Evolutionary conservation across 116 monocot species (phyloP).

Genomic region (Trichopus zeylanicus): DNA sequence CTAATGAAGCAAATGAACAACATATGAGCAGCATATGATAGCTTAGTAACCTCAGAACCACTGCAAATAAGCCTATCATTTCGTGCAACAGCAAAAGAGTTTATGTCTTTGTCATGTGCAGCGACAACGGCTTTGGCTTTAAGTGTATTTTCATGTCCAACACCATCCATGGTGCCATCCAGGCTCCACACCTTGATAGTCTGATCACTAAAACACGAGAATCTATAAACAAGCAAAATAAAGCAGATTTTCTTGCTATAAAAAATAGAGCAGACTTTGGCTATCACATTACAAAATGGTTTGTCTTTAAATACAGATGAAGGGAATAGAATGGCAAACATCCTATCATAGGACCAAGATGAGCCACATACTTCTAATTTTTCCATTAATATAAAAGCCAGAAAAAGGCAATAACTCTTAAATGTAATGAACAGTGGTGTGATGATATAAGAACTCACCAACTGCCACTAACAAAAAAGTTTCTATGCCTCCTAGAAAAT

Average conservation of each 20-base stretch:
- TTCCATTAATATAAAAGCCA: too few species aligned
- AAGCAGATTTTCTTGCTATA: background rate
- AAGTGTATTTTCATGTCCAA: conserved; percentile 31
- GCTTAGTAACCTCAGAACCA: conserved; percentile 73
- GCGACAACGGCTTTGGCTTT: conserved; percentile 85
- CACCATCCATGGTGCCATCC: conserved; percentile 34
- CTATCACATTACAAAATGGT: background rate
- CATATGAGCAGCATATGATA: background rate
- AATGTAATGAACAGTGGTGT: background rate
- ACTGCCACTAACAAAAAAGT: conserved; percentile 96
- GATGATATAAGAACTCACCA: conserved; percentile 30
- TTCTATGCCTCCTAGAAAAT: conserved; percentile 71
- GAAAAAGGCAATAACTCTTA: background rate
- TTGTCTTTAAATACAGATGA: background rate
- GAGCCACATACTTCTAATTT: too few species aligned
- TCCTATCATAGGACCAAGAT: too few species aligned
- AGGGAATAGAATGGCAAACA: background rate
- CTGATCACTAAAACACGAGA: conserved; percentile 46
- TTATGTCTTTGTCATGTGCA: conserved; percentile 97
- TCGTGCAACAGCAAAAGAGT: conserved; percentile 81
- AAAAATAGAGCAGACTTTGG: too few species aligned
- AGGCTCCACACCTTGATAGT: conserved; percentile 87
- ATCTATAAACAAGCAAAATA: background rate
- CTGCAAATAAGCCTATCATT: conserved; percentile 89
- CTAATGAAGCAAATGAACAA: background rate